phyloP scores from a whole-genome alignment of 73 alveolate species.

The Diophrys sp. region DNA sequence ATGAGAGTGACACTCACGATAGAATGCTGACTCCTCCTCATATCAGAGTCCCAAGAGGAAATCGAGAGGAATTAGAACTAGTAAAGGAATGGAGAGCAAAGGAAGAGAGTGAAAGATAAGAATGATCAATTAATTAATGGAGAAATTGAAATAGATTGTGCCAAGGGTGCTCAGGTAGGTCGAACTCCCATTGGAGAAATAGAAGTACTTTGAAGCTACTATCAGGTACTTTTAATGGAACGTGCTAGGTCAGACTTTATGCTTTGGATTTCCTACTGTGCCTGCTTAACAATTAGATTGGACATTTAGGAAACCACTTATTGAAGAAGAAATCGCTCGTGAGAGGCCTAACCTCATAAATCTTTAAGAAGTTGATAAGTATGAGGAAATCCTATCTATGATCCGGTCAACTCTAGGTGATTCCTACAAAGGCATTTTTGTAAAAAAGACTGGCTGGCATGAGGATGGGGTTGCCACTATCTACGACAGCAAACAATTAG shows the following conservation, averaged over 20 bases:
- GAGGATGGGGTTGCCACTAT: neutral
- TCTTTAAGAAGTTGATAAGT: conserved; percentile 4
- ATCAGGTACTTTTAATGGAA: conserved; percentile 5
- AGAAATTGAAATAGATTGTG: too few species aligned
- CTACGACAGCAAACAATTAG: neutral
- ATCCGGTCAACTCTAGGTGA: neutral
- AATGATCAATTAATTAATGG: too few species aligned
- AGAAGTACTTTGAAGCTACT: too few species aligned
- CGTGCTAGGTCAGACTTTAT: neutral
- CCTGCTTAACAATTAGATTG: neutral
- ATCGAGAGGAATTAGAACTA: too few species aligned
- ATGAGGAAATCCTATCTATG: neutral
- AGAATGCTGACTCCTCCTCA: too few species aligned
- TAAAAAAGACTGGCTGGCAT: neutral
- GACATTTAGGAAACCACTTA: neutral
- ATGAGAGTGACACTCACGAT: too few species aligned
- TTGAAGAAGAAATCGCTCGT: neutral
- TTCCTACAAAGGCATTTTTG: neutral
- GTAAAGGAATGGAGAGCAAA: too few species aligned
- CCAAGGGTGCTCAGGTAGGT: too few species aligned
- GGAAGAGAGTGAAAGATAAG: too few species aligned
- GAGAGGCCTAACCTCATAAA: neutral
- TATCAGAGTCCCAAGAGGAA: too few species aligned
- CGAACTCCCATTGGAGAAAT: too few species aligned
- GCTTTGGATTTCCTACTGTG: neutral